Percentiles rank a stretch among this genome's conserved stretches.
Evolutionary conservation across 768 basidiomycete genomes (phyloP).

Genomic region (Auricularia heimuer): DNA sequence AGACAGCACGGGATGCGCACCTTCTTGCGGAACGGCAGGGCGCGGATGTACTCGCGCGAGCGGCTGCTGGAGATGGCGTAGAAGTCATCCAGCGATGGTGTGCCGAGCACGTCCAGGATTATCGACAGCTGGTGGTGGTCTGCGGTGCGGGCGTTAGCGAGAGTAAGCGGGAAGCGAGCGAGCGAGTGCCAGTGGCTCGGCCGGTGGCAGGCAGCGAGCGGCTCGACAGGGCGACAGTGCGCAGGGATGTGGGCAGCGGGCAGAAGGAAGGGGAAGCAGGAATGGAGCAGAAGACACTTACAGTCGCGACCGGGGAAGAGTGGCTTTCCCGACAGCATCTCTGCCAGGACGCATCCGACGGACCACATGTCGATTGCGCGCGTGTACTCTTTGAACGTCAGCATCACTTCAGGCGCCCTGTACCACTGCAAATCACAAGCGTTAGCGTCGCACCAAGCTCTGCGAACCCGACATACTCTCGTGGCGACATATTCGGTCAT

Average conservation of each 20-base stretch:
- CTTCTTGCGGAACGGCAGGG: slow-evolving; percentile 77
- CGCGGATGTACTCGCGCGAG: slow-evolving; percentile 81
- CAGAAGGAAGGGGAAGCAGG: background rate
- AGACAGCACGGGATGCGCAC: background rate
- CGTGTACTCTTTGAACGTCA: slow-evolving; percentile 95
- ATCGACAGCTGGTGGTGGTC: slow-evolving; percentile 85
- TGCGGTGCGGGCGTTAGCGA: background rate
- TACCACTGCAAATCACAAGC: slow-evolving; percentile 59
- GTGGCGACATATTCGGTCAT: slow-evolving; percentile 2
- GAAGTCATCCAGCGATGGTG: slow-evolving; percentile 83
- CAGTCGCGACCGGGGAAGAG: slow-evolving; percentile 94
- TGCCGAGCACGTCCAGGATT: slow-evolving; percentile 88
- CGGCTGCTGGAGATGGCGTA: slow-evolving; percentile 79
- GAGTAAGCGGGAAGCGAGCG: no score
- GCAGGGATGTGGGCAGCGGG: no score
- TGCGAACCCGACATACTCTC: slow-evolving; percentile 31
- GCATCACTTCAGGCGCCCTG: slow-evolving; percentile 95
- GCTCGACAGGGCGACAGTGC: no score
- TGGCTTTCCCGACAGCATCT: slow-evolving; percentile 87
- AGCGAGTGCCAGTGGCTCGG: no score
- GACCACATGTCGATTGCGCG: slow-evolving; percentile 76
- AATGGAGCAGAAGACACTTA: slow-evolving; percentile 28
- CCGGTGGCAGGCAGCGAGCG: no score
- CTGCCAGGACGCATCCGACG: slow-evolving; percentile 79
- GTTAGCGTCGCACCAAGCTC: background rate